Conservation (phyloP, 2,329 filamentous ascomycete genomes). For the Ilyonectria sp. region DNA sequence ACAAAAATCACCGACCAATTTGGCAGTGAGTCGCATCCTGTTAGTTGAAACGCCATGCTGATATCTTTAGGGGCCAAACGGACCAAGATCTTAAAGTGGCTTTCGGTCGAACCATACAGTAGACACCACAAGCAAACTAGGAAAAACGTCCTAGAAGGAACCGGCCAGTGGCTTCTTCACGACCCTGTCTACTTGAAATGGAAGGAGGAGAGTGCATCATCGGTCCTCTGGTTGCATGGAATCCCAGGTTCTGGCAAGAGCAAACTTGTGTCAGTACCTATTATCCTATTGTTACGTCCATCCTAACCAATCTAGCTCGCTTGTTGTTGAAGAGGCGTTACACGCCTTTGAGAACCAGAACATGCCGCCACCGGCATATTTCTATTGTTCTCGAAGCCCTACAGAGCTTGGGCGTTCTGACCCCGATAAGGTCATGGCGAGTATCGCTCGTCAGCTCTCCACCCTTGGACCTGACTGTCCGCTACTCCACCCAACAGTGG, state of each 20-base stretch:
- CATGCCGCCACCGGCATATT: conserved; percentile 6
- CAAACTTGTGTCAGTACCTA: conserved; percentile 7
- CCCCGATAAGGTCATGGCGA: neutral
- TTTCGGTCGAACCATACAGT: conserved; percentile 5
- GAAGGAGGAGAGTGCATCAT: conserved; percentile 13
- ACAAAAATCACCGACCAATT: conserved; percentile 5
- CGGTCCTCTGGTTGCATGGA: conserved; percentile 11
- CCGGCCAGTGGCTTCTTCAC: conserved; percentile 10
- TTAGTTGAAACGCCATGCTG: neutral
- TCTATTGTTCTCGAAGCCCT: conserved; percentile 19
- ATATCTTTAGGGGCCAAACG: neutral
- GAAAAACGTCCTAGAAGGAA: conserved; percentile 9
- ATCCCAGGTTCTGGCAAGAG: conserved; percentile 14
- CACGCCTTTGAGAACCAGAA: neutral
- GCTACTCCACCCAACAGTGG: neutral
- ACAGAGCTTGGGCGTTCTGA: conserved; percentile 14
- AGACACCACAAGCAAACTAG: conserved; percentile 6
- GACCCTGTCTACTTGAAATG: conserved; percentile 2
- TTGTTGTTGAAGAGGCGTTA: conserved; percentile 9
- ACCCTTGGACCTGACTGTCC: neutral
- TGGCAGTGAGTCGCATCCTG: neutral
- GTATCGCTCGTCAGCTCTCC: conserved; percentile 13
- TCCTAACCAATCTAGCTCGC: conserved; percentile 9
- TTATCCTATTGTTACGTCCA: neutral
- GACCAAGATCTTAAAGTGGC: neutral